phyloP scores from a whole-genome alignment of 495 filamentous ascomycete species.

The Penicillium crystallinum region DNA sequence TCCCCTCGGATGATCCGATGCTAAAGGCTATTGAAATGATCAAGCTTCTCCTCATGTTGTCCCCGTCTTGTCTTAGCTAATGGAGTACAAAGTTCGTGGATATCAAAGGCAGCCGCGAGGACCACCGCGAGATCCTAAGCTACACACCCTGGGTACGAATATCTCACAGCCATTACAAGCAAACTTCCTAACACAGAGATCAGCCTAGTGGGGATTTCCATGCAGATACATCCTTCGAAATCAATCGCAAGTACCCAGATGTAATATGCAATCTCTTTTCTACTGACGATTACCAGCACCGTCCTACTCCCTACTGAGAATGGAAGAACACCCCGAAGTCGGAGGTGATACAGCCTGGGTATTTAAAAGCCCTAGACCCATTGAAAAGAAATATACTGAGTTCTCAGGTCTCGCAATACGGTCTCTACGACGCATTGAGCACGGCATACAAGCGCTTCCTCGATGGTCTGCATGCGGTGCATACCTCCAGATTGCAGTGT shows the following conservation, averaged over 20 bases:
- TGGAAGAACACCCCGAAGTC: conserved; percentile 51
- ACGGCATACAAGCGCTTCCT: conserved; percentile 42
- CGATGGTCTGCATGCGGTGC: conserved; percentile 46
- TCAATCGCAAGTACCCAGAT: conserved; percentile 31
- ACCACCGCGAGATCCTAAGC: conserved; percentile 31
- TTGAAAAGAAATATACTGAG: neutral
- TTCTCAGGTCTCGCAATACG: conserved; percentile 39
- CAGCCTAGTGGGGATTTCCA: conserved; percentile 43
- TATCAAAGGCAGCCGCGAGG: conserved; percentile 32
- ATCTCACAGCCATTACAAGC: neutral
- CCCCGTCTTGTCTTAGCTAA: no score
- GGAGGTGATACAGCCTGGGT: conserved; percentile 51
- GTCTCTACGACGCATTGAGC: conserved; percentile 47
- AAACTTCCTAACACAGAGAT: neutral
- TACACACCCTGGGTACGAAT: conserved; percentile 37
- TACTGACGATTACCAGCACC: conserved; percentile 23
- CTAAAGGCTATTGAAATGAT: no score
- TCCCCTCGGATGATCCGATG: no score
- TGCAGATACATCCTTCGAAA: conserved; percentile 49
- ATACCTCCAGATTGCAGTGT: conserved; percentile 46
- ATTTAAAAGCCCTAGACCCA: neutral
- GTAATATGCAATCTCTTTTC: neutral
- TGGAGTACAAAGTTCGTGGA: conserved; percentile 22
- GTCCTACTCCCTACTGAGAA: conserved; percentile 47
- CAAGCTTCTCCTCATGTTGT: no score